A percentile compares a stretch with the other conserved stretches of the same genome.
These are phyloP conservation scores for Lepidium africanum DNA, from an alignment of 345 rosid genomes.

Conservation along the genomic window DNA sequence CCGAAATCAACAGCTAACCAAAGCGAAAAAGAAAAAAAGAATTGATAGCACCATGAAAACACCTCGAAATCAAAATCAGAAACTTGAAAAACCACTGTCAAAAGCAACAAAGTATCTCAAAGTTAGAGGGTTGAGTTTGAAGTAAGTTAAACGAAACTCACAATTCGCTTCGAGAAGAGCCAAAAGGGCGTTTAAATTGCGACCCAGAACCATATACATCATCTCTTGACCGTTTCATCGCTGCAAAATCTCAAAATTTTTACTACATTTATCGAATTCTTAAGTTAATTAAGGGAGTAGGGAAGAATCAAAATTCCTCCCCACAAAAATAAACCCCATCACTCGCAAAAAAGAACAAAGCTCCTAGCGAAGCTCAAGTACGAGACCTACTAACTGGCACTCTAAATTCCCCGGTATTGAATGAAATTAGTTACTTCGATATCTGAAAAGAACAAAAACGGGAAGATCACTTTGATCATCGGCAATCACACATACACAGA, in stretches of 20 bases:
- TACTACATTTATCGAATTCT: background rate
- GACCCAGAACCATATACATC: constrained; percentile 49
- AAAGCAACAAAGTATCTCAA: background rate
- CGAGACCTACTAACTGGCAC: constrained; percentile 9
- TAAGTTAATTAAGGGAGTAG: background rate
- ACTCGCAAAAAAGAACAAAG: background rate
- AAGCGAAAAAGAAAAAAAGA: no score
- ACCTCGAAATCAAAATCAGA: no score
- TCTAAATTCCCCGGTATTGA: background rate
- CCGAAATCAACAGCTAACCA: no score
- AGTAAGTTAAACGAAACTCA: constrained; percentile 29
- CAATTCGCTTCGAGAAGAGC: constrained; percentile 63
- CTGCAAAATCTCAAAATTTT: constrained; percentile 21
- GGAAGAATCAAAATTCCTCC: background rate
- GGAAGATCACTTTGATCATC: constrained; percentile 19
- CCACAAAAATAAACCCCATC: background rate
- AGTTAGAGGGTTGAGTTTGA: background rate
- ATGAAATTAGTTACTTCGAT: constrained; percentile 16
- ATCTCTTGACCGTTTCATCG: constrained; percentile 76
- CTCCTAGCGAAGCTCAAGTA: background rate
- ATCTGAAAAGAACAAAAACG: constrained; percentile 3
- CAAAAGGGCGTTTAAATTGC: constrained; percentile 65
- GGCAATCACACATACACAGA: background rate
- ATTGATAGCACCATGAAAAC: no score
- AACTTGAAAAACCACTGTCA: no score